Evolutionary conservation across 2,329 filamentous ascomycete genomes (phyloP).

Genomic region (Arthrobotrys iridis): DNA sequence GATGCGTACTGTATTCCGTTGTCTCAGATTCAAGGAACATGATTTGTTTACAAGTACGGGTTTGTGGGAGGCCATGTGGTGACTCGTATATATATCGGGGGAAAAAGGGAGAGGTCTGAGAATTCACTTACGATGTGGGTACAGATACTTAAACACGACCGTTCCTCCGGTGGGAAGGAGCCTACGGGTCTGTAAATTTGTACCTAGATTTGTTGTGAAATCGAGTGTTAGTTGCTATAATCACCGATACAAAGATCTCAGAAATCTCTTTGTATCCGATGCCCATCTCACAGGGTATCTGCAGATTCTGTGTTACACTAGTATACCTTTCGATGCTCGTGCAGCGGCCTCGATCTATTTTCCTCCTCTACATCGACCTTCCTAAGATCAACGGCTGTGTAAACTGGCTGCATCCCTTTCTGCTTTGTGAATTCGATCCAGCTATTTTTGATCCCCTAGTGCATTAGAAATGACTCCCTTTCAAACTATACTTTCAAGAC

Average conservation of each 20-base stretch:
- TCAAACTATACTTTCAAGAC: neutral
- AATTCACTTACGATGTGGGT: slow-evolving; percentile 47
- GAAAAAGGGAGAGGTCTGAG: neutral
- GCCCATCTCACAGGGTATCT: neutral
- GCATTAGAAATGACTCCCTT: neutral
- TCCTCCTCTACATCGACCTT: slow-evolving; percentile 47
- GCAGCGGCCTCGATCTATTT: slow-evolving; percentile 38
- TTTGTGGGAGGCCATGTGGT: slow-evolving; percentile 1
- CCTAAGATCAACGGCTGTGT: slow-evolving; percentile 40
- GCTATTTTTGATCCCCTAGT: neutral
- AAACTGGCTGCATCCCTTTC: slow-evolving; percentile 23
- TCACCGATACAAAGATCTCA: neutral
- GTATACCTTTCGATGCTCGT: slow-evolving; percentile 43
- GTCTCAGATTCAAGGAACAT: neutral
- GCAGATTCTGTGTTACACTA: neutral
- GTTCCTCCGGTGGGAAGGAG: slow-evolving; percentile 24
- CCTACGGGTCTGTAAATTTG: slow-evolving; percentile 51
- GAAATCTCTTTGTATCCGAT: neutral
- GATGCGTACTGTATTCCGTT: slow-evolving; percentile 33
- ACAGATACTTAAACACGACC: slow-evolving; percentile 42
- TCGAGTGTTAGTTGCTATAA: no score
- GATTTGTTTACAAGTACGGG: neutral
- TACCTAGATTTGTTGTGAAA: slow-evolving; percentile 19
- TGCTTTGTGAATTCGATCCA: slow-evolving; percentile 37
- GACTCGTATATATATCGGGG: neutral